These are phyloP conservation scores for Triticum monococcum DNA, from an alignment of 176 grass and related monocot species.

Conservation along the genomic window DNA sequence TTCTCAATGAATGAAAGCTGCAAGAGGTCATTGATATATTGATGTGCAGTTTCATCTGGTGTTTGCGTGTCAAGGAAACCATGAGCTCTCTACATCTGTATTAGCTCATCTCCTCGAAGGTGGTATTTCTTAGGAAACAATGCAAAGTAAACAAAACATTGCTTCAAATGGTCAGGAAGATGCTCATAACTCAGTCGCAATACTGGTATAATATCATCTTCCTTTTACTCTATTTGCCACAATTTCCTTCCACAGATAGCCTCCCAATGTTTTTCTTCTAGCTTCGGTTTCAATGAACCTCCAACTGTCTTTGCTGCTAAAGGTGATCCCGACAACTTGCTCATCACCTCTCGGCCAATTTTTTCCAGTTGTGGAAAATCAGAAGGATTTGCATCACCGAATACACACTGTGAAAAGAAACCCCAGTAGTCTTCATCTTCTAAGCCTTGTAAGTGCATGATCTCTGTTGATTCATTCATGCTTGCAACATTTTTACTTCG, in stretches of 20 bases:
- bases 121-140: conserved; percentile 46
- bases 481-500: conserved; percentile 37
- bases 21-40: conserved; percentile 41
- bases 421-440: conserved; percentile 26
- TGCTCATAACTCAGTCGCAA: conserved; percentile 48
- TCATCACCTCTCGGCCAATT: conserved; percentile 19
- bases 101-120: not conserved
- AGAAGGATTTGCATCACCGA: conserved; percentile 24
- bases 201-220: conserved; percentile 52
- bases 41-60: conserved; percentile 24
- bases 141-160: conserved; percentile 45
- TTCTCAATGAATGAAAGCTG: conserved; percentile 41
- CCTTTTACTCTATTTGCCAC: conserved; percentile 36
- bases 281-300: conserved; percentile 1
- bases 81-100: conserved; percentile 50
- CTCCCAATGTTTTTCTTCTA: conserved; percentile 36
- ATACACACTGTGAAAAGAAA: conserved; percentile 18
- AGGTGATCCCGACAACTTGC: conserved; percentile 38
- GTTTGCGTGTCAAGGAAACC: conserved; percentile 33
- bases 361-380: conserved; percentile 17
- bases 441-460: conserved; percentile 35
- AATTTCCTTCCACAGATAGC: conserved; percentile 27
- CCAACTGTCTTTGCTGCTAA: conserved; percentile 47
- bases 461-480: conserved; percentile 29
- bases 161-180: conserved; percentile 42